Conservation (phyloP, 305 asterid genomes). For the Petunia hybrid region DNA sequence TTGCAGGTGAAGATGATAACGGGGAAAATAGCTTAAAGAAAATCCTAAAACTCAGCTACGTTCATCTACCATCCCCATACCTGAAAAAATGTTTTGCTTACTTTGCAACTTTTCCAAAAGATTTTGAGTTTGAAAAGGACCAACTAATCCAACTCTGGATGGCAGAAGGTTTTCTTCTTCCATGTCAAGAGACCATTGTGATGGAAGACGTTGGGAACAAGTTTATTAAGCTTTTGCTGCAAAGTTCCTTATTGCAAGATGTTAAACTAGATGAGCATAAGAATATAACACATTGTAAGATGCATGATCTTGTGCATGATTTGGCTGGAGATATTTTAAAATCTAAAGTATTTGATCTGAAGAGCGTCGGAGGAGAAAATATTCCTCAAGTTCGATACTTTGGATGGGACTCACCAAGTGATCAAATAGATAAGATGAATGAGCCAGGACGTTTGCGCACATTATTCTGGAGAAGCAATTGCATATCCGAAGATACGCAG, state of each 20-base stretch:
- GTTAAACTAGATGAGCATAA: background rate
- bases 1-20: background rate
- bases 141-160: constrained; percentile 33
- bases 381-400: constrained; percentile 13
- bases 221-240: background rate
- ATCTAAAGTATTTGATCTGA: background rate
- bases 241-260: constrained; percentile 29
- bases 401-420: background rate
- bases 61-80: background rate
- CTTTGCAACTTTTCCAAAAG: constrained; percentile 32
- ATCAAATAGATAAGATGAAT: background rate
- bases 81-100: constrained; percentile 26
- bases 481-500: background rate
- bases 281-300: constrained; percentile 13
- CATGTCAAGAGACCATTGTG: background rate
- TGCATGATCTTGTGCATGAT: constrained; percentile 39
- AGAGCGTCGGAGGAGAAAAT: background rate
- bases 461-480: background rate
- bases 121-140: constrained; percentile 5
- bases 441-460: background rate
- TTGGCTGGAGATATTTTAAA: background rate
- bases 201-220: constrained; percentile 26
- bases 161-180: constrained; percentile 30
- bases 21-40: background rate
- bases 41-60: constrained; percentile 22